Evolutionary conservation across 176 grass and related monocot species (phyloP).

Genomic region (Chloris gayana): DNA sequence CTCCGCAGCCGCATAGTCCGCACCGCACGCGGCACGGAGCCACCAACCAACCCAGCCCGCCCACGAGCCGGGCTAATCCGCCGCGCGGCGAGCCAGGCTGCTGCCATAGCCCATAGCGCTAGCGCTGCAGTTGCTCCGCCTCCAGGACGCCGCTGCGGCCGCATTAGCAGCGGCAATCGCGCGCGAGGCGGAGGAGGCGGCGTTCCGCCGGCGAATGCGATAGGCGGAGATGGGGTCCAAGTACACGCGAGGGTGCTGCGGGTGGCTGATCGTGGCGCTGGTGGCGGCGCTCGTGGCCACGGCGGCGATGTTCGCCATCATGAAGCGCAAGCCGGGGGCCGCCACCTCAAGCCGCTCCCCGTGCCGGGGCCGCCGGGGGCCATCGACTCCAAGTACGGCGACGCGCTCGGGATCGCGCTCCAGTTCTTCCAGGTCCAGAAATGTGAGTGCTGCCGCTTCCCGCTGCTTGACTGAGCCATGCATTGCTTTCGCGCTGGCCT

Average conservation of each 20-base stretch:
- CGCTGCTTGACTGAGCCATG: not conserved
- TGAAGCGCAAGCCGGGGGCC: slow-evolving; percentile 55
- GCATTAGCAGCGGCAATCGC: not conserved
- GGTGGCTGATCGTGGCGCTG: slow-evolving; percentile 85
- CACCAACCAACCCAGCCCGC: slow-evolving; percentile 28
- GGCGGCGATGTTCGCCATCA: slow-evolving; percentile 73
- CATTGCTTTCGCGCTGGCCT: not conserved
- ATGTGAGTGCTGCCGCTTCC: slow-evolving; percentile 36
- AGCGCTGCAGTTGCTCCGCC: too few relatives aligned
- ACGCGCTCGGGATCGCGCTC: slow-evolving; percentile 81
- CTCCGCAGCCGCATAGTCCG: not conserved
- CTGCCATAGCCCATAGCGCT: too few relatives aligned
- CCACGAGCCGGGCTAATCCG: slow-evolving; percentile 18
- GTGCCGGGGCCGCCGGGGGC: slow-evolving; percentile 85
- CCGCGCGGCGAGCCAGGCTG: slow-evolving; percentile 11
- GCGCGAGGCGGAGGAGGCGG: not conserved
- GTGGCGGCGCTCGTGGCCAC: slow-evolving; percentile 77
- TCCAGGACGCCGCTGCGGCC: not conserved
- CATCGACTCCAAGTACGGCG: slow-evolving; percentile 82
- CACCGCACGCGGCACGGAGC: not conserved
- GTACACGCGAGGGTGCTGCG: slow-evolving; percentile 71
- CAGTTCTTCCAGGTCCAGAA: slow-evolving; percentile 99
- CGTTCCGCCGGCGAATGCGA: slow-evolving; percentile 16
- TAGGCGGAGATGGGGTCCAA: slow-evolving; percentile 48
- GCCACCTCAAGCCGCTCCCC: slow-evolving; percentile 63